Evolutionary conservation across 148 eudicot genomes (phyloP), one percentile per base, ranked within the genome.

Genomic region (Arctostaphylos glauca): DNA sequence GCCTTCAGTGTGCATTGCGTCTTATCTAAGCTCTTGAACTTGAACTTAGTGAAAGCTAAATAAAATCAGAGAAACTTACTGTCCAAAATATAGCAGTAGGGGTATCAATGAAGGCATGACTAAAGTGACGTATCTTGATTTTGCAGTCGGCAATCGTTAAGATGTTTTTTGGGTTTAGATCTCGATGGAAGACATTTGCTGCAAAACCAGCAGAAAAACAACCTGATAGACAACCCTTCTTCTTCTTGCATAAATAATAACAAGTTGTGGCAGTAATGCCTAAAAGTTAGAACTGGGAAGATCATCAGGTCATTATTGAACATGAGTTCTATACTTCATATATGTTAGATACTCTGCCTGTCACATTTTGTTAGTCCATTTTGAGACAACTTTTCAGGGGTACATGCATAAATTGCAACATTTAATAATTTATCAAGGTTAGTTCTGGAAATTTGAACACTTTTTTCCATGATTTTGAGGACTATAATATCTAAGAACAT

Each of bases 141-240:
- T 66, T 66, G 43, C 71, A 25, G 15, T 31, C 71, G 25, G 71
- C 71, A 66, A 66, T 66, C 12, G 44, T 66, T 25, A 66, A 66
- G 71, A 66, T 12, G 44, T 66, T 66, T 66, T 31, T 66, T 4
- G 71, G 71, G 71, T 66, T 66, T 66, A 66, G 71, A 66, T 66
- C 71, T 66, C 71, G 71, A 6, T 66, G 71, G 31, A 66, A 66
- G 44, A 66, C 71, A 66, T 66, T 66, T 31, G 71, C 71, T 66
- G 71, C 71, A 66, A 66, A 66, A 66, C 44, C 44, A 66, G 18
- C 43, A 12, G 4, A 66, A 66, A 66, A 66, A 25, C 16, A 0
- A 31, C 38, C 38, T 31, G 38, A 31, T 31, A 31, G 38, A 31
- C 38, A 31, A 31, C 38, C 38, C 38, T 31, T 31, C 38, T 31